Evolutionary conservation across 2,329 filamentous ascomycete species (phyloP).

Genomic region (Ophiognomonia clavigignenti-juglandacearum): DNA sequence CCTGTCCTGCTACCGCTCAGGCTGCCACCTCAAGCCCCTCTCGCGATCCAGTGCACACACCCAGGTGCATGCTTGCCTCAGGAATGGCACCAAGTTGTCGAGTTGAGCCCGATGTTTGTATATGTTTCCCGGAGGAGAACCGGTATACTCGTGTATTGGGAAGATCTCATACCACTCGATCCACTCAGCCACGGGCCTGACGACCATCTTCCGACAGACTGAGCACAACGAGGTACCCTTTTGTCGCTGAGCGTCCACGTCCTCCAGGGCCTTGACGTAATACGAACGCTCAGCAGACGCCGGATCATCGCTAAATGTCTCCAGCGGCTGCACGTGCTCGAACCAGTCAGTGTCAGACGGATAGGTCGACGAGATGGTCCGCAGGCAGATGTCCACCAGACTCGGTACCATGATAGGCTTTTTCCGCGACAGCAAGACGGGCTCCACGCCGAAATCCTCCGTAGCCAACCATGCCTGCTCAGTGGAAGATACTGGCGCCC

Average conservation of each 20-base stretch:
- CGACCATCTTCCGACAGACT: constrained; percentile 41
- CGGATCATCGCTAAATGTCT: background rate
- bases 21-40: too few relatives aligned
- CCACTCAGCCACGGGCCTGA: constrained; percentile 53
- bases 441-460: constrained; percentile 9
- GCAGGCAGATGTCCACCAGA: constrained; percentile 46
- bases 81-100: constrained; percentile 37
- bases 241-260: constrained; percentile 36
- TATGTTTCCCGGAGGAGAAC: too few relatives aligned
- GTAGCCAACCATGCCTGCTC: constrained; percentile 12
- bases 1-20: too few relatives aligned
- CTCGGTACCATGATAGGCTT: constrained; percentile 35
- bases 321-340: constrained; percentile 35
- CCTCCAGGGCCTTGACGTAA: constrained; percentile 35
- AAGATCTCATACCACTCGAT: constrained; percentile 56
- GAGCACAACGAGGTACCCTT: constrained; percentile 48
- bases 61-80: constrained; percentile 46
- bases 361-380: constrained; percentile 38
- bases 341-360: constrained; percentile 36
- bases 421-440: background rate
- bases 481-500: too few relatives aligned
- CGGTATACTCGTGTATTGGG: too few relatives aligned
- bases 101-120: too few relatives aligned
- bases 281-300: constrained; percentile 27
- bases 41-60: too few relatives aligned